Evolutionary conservation across 2,329 filamentous ascomycete genomes (phyloP).

Genomic region (Pezicula neosporulosa): DNA sequence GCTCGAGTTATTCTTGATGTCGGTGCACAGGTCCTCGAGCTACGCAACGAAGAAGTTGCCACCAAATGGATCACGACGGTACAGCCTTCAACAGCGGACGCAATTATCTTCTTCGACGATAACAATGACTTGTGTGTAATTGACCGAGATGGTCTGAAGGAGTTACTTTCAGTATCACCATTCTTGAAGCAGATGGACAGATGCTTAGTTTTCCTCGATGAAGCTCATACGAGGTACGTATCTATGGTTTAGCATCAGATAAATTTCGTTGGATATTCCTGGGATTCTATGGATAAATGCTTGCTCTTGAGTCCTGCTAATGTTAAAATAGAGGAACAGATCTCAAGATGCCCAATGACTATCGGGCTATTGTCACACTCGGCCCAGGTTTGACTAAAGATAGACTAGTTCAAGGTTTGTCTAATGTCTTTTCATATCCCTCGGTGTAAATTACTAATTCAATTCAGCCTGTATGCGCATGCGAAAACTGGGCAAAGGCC

Average conservation of each 20-base stretch:
- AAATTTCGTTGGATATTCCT: no score
- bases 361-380: constrained; percentile 63
- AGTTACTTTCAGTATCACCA: constrained; percentile 53
- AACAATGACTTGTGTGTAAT: constrained; percentile 52
- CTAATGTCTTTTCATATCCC: constrained; percentile 4
- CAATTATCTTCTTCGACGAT: constrained; percentile 55
- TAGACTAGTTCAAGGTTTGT: constrained; percentile 59
- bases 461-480: constrained; percentile 66
- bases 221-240: constrained; percentile 55
- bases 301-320: no score
- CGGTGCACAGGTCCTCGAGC: constrained; percentile 66
- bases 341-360: constrained; percentile 53
- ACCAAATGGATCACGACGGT: constrained; percentile 45
- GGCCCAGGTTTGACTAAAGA: constrained; percentile 65
- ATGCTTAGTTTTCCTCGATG: constrained; percentile 66
- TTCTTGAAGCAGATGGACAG: constrained; percentile 50
- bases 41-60: constrained; percentile 53
- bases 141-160: constrained; percentile 40
- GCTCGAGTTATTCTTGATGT: constrained; percentile 66
- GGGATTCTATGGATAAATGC: no score
- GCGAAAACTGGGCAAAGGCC: constrained; percentile 62
- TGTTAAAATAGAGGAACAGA: constrained; percentile 49
- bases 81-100: constrained; percentile 28
- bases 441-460: constrained; percentile 7
- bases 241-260: no score